phyloP scores from a whole-genome alignment of 2,329 filamentous ascomycete species.

The Didymella keratinophila region DNA sequence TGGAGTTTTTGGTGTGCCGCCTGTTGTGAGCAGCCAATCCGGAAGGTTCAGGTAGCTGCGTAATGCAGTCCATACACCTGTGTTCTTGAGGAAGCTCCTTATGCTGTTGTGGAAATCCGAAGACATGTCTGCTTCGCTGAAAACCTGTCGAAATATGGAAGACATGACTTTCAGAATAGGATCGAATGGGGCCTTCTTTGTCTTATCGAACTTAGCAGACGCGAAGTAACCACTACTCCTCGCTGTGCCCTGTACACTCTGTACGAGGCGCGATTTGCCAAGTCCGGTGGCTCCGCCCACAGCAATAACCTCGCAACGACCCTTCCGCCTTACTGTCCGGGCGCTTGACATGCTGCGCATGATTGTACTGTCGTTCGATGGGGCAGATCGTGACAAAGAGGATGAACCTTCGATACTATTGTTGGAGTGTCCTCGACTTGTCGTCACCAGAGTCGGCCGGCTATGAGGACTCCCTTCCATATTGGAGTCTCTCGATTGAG shows the following conservation, averaged over 20 bases:
- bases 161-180: slow-evolving; percentile 67
- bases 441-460: slow-evolving; percentile 31
- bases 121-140: slow-evolving; percentile 68
- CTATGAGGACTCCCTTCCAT: slow-evolving; percentile 33
- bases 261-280: slow-evolving; percentile 68
- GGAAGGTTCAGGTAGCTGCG: slow-evolving; percentile 67
- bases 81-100: slow-evolving; percentile 61
- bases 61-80: slow-evolving; percentile 63
- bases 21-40: slow-evolving; percentile 66
- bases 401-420: slow-evolving; percentile 43
- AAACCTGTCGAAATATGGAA: slow-evolving; percentile 69
- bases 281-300: slow-evolving; percentile 65
- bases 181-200: slow-evolving; percentile 67
- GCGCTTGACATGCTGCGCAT: slow-evolving; percentile 43
- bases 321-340: slow-evolving; percentile 57
- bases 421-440: slow-evolving; percentile 37
- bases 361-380: slow-evolving; percentile 38
- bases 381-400: slow-evolving; percentile 37
- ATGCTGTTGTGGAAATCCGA: slow-evolving; percentile 68
- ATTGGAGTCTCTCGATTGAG: slow-evolving; percentile 35
- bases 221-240: slow-evolving; percentile 68
- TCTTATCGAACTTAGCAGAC: slow-evolving; percentile 66
- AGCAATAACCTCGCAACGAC: slow-evolving; percentile 67
- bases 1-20: slow-evolving; percentile 31
- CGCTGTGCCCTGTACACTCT: slow-evolving; percentile 64